Conservation (phyloP, 805 yeast genomes). For the Yamadazyma takamatsuzukensis region DNA sequence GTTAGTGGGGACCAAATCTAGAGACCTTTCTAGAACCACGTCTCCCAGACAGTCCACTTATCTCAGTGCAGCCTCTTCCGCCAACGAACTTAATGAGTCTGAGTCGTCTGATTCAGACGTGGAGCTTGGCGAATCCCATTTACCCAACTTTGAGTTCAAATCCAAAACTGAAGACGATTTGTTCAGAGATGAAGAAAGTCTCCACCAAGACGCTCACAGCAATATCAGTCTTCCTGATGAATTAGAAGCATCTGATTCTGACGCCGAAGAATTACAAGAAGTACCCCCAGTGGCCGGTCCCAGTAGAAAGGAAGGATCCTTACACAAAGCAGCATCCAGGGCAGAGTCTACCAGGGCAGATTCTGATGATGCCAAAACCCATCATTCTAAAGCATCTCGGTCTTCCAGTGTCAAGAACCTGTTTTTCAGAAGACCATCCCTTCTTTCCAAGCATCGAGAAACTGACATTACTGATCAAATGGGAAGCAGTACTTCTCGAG, state of each 20-base stretch:
- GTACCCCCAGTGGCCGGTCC: slow-evolving; percentile 2
- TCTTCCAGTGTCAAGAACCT: slow-evolving; percentile 7
- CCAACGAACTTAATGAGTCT: slow-evolving; percentile 18
- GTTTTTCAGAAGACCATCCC: slow-evolving; percentile 11
- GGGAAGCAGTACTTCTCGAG: slow-evolving; percentile 6
- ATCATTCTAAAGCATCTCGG: slow-evolving; percentile 11
- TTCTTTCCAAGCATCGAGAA: slow-evolving; percentile 9
- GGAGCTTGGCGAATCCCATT: slow-evolving; percentile 8
- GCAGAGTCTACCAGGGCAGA: no score
- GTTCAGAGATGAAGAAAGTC: neutral
- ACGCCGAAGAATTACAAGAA: slow-evolving; percentile 6
- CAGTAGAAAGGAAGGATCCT: neutral
- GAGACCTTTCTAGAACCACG: slow-evolving; percentile 15
- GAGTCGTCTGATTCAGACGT: slow-evolving; percentile 3
- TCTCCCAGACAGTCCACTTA: slow-evolving; percentile 25
- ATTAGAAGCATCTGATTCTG: slow-evolving; percentile 11
- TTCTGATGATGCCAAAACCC: no score
- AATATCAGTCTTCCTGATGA: slow-evolving; percentile 7
- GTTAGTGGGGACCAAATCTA: slow-evolving; percentile 12
- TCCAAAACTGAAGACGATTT: slow-evolving; percentile 3
- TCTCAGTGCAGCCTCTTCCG: slow-evolving; percentile 22
- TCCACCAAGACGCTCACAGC: neutral
- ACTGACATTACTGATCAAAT: slow-evolving; percentile 23
- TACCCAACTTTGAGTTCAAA: slow-evolving; percentile 22
- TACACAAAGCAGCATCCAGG: neutral